Evolutionary conservation across 768 basidiomycete genomes (phyloP).

Genomic region (Russula compacta): DNA sequence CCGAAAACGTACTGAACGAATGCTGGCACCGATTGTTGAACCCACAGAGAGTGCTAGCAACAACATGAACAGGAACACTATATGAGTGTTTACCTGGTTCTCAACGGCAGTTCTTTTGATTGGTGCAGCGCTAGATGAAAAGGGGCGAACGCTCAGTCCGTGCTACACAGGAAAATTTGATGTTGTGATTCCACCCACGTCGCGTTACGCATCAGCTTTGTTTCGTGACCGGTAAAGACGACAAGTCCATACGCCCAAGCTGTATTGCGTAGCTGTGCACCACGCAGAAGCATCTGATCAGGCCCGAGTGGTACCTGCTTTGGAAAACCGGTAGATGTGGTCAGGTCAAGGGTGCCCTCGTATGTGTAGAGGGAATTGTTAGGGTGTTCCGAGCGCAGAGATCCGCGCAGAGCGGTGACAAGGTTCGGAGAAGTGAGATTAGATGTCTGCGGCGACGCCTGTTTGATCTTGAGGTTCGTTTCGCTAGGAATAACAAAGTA

Average conservation of each 20-base stretch:
- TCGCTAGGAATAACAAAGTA: conserved; percentile 43
- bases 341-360: conserved; percentile 69
- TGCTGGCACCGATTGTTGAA: conserved; percentile 86
- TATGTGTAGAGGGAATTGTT: conserved; percentile 97
- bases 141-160: neutral
- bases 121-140: conserved; percentile 65
- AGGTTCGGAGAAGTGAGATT: conserved; percentile 68
- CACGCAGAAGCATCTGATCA: conserved; percentile 87
- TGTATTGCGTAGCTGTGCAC: conserved; percentile 93
- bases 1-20: conserved; percentile 50
- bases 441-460: conserved; percentile 78
- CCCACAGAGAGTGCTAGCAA: conserved; percentile 82
- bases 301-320: conserved; percentile 88
- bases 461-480: conserved; percentile 98
- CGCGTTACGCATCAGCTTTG: conserved; percentile 96
- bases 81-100: conserved; percentile 91
- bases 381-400: conserved; percentile 89
- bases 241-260: conserved; percentile 92
- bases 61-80: conserved; percentile 87
- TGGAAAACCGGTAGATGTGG: conserved; percentile 47
- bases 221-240: conserved; percentile 96
- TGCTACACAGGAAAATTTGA: neutral
- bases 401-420: conserved; percentile 66
- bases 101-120: conserved; percentile 97
- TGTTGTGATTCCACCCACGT: conserved; percentile 50